Base-by-base conservation (phyloP, 768 basidiomycete species). In the Hygrophorus russula region DNA sequence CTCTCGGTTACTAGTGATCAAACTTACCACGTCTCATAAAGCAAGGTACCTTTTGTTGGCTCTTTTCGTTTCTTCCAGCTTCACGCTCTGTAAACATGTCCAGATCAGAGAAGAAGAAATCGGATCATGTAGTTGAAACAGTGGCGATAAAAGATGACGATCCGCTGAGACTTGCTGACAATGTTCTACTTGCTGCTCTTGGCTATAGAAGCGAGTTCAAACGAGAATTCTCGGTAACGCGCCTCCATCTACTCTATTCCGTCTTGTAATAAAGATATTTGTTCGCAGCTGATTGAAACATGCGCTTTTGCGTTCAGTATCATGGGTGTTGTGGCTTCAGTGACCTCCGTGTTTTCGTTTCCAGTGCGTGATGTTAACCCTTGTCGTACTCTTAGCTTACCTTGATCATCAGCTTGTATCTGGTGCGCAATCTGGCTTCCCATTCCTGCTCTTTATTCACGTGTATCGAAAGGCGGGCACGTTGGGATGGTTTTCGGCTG, bases 401-500 rank as follows among this genome's bases (percentile, higher is more conserved):
- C 24, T 24, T 24, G 4, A 7, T 3, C 24, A 24, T 24, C 24
- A 24, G 0, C 67, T 85, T 5, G 59, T 71, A 4, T 74, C 75
- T 44, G 78, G 79, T 77, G 44, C n/a, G 68, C 53, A 10, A 24
- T 19, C 31, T 44, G 18, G 19, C 19, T 30, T 14, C 28, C 2
- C 32, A 14, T 27, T 12, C 40, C 42, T 19, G 36, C 24, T 1
- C 33, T 14, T 14, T 17, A 42, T 17, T 36, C 30, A 41, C 12
- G 4, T 18, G 41, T 4, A 45, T 20, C 9, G 24, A 24, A 40
- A 77, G 82, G 82, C 42, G 82, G 82, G 2, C 82, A 85, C 59
- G 80, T 82, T 17, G 82, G 82, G 12, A 76, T 85, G 70, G 72
- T 83, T 14, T 84, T 77, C 63, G 82, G 82, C 30, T 85, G 82